phyloP scores from a whole-genome alignment of 768 basidiomycete genomes.

The Hortiboletus flavorubellus region DNA sequence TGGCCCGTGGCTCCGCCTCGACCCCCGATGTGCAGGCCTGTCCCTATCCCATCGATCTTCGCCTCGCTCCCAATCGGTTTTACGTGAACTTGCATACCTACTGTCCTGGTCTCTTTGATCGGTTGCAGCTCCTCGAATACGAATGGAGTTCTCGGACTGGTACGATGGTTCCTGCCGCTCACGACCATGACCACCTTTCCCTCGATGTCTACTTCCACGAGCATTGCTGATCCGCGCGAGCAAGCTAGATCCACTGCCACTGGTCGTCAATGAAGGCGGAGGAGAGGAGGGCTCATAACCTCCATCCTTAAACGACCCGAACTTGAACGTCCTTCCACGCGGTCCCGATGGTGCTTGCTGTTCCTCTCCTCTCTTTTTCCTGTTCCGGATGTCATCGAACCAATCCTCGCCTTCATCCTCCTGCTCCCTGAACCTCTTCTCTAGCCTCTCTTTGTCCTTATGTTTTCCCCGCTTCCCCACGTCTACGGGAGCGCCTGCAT shows the following conservation, averaged over 20 bases:
- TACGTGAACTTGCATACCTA: conserved; percentile 10
- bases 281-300: conserved; percentile 20
- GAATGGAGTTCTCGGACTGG: conserved; percentile 13
- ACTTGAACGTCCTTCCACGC: conserved; percentile 35
- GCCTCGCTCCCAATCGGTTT: conserved; percentile 14
- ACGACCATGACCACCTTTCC: conserved; percentile 2
- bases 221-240: conserved; percentile 33
- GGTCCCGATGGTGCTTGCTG: conserved; percentile 9
- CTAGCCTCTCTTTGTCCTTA: conserved; percentile 56
- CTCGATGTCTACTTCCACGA: conserved; percentile 4
- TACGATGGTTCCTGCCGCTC: conserved; percentile 5
- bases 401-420: conserved; percentile 65
- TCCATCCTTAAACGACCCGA: conserved; percentile 35
- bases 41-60: conserved; percentile 23
- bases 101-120: conserved; percentile 13
- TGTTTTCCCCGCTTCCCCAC: conserved; percentile 65
- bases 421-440: conserved; percentile 45
- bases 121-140: conserved; percentile 31
- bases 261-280: conserved; percentile 14
- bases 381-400: conserved; percentile 47
- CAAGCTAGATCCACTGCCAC: conserved; percentile 27
- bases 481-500: conserved; percentile 45
- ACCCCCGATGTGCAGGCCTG: conserved; percentile 16
- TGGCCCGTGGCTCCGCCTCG: conserved; percentile 33
- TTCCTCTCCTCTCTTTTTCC: conserved; percentile 26